Evolutionary conservation across 257 asterid genomes (phyloP).

Genomic region (Osmanthus fragrans): DNA sequence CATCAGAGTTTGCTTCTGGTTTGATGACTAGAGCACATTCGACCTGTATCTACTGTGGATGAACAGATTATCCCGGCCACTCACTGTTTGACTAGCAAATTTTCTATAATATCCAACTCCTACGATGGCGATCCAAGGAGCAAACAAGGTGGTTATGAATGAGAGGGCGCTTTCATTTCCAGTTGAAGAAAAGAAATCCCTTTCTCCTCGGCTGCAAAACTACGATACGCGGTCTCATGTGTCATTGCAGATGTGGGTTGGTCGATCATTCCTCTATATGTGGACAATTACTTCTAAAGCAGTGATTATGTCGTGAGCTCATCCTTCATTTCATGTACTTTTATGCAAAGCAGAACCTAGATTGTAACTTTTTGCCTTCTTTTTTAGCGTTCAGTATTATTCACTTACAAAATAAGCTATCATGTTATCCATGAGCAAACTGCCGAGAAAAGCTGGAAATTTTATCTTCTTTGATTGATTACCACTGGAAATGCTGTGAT

Average conservation of each 20-base stretch:
- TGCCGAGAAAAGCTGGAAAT: neutral
- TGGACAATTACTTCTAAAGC: neutral
- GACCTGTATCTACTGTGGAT: neutral
- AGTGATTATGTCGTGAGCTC: neutral
- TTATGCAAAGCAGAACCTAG: neutral
- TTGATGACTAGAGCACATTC: neutral
- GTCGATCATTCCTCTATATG: neutral
- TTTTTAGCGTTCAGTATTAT: neutral
- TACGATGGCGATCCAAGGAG: neutral
- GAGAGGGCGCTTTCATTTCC: conserved; percentile 26
- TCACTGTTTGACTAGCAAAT: neutral
- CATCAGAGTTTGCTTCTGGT: neutral
- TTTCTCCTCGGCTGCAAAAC: conserved; percentile 13
- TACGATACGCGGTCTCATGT: neutral
- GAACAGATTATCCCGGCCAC: neutral
- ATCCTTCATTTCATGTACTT: neutral
- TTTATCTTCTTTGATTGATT: neutral
- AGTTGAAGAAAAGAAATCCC: conserved; percentile 26
- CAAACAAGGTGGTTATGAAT: conserved; percentile 3
- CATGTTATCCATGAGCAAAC: neutral
- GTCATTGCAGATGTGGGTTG: neutral
- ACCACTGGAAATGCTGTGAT: neutral
- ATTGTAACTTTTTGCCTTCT: neutral
- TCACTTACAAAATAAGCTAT: neutral
- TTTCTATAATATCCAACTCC: neutral